A percentile compares a stretch with the other conserved stretches of the same genome.
Conservation (phyloP, 345 rosid species). For the Acer saccharum region DNA sequence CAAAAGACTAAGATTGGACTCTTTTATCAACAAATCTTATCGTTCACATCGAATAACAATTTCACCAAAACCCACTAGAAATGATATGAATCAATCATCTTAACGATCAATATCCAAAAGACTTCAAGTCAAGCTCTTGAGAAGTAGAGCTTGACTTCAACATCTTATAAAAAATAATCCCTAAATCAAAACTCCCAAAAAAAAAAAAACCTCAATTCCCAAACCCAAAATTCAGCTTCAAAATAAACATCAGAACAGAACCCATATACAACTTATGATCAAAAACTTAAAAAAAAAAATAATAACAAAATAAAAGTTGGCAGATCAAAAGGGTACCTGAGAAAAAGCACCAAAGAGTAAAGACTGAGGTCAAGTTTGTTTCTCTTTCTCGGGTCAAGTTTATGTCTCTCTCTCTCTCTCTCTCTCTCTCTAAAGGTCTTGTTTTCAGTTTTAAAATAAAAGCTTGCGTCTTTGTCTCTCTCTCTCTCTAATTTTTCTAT, state of each 20-base stretch:
- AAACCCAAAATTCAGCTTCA: conserved; percentile 1
- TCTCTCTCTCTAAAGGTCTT: neutral
- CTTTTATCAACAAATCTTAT: neutral
- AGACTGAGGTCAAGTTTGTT: neutral
- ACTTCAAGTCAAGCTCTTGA: neutral
- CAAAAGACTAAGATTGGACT: neutral
- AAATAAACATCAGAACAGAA: conserved; percentile 2
- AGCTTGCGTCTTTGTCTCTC: neutral
- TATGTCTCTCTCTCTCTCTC: neutral
- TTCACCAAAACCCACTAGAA: conserved; percentile 1
- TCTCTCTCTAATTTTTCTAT: neutral
- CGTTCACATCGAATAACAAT: neutral
- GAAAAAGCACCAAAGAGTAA: neutral
- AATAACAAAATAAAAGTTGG: neutral
- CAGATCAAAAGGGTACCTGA: conserved; percentile 3
- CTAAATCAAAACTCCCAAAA: neutral
- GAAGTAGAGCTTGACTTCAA: neutral
- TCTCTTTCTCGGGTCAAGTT: neutral
- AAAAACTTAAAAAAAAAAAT: neutral
- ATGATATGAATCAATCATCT: neutral
- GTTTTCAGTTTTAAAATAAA: no score
- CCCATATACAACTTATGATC: neutral
- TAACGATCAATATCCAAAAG: neutral
- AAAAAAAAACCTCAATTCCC: neutral
- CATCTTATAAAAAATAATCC: neutral